phyloP scores from a whole-genome alignment of 1,139 yeast genomes.

The Pichia sp. region DNA sequence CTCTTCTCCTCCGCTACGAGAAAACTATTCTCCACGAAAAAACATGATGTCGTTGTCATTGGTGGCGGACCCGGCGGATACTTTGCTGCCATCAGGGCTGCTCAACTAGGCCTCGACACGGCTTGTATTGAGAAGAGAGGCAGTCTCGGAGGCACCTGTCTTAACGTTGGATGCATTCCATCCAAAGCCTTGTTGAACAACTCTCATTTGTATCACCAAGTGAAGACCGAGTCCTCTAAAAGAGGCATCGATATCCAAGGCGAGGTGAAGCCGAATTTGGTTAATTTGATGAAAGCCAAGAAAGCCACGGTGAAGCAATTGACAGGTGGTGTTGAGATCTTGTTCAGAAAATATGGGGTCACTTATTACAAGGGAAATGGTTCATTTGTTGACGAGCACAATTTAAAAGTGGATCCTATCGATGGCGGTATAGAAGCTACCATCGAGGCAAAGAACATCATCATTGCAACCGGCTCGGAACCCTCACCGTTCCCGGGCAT shows the following conservation, averaged over 20 bases:
- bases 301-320: slow-evolving; percentile 82
- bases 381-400: slow-evolving; percentile 77
- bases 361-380: slow-evolving; percentile 93
- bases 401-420: slow-evolving; percentile 73
- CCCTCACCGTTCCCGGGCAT: slow-evolving; percentile 99
- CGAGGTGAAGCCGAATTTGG: slow-evolving; percentile 70
- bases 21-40: slow-evolving; percentile 35
- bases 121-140: slow-evolving; percentile 98
- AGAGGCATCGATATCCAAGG: slow-evolving; percentile 88
- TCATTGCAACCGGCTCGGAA: slow-evolving; percentile 98
- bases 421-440: slow-evolving; percentile 73
- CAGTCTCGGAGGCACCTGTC: slow-evolving; percentile 93
- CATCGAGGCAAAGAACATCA: slow-evolving; percentile 78
- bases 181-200: slow-evolving; percentile 93
- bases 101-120: slow-evolving; percentile 89
- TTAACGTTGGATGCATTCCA: slow-evolving; percentile 98
- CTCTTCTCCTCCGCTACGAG: slow-evolving; percentile 29
- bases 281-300: slow-evolving; percentile 84
- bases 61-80: slow-evolving; percentile 99
- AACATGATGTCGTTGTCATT: slow-evolving; percentile 88
- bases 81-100: slow-evolving; percentile 98
- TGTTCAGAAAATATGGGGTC: slow-evolving; percentile 93
- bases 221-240: slow-evolving; percentile 73
- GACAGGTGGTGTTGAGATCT: slow-evolving; percentile 89
- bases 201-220: slow-evolving; percentile 87